Evolutionary conservation across 495 filamentous ascomycete species (phyloP).

Genomic region (Aspergillus ellipticus): DNA sequence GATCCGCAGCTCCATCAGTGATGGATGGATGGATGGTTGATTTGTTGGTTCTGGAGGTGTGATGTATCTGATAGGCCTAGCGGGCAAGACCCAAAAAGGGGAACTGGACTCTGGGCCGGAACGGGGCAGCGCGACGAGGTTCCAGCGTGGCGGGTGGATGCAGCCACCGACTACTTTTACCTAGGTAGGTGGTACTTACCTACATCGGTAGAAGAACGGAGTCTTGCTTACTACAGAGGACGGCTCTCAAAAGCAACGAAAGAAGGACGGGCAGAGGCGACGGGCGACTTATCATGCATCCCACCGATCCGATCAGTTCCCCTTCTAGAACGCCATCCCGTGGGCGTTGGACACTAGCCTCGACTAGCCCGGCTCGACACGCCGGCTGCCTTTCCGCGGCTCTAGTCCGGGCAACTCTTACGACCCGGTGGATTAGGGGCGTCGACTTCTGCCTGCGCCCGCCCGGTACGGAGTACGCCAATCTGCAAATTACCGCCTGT

Average conservation of each 20-base stretch:
- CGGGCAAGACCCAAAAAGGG: background rate
- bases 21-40: background rate
- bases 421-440: background rate
- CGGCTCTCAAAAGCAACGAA: background rate
- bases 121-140: conserved; percentile 13
- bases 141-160: conserved; percentile 23
- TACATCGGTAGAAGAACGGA: background rate
- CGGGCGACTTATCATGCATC: background rate
- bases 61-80: background rate
- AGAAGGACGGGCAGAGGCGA: background rate
- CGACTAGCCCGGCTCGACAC: too few relatives aligned
- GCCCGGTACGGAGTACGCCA: too few relatives aligned
- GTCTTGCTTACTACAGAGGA: too few relatives aligned
- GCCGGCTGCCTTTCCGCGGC: conserved; percentile 2
- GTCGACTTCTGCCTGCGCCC: background rate
- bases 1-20: background rate
- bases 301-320: conserved; percentile 1
- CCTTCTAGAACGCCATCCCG: conserved; percentile 3
- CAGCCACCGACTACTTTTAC: background rate
- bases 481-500: too few relatives aligned
- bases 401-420: background rate
- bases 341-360: too few relatives aligned
- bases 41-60: too few relatives aligned
- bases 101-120: background rate
- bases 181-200: background rate